Percentiles rank a stretch among this genome's conserved stretches.
Conservation (phyloP, 352 stramenopile genomes). For the Phytophthora citricola region DNA sequence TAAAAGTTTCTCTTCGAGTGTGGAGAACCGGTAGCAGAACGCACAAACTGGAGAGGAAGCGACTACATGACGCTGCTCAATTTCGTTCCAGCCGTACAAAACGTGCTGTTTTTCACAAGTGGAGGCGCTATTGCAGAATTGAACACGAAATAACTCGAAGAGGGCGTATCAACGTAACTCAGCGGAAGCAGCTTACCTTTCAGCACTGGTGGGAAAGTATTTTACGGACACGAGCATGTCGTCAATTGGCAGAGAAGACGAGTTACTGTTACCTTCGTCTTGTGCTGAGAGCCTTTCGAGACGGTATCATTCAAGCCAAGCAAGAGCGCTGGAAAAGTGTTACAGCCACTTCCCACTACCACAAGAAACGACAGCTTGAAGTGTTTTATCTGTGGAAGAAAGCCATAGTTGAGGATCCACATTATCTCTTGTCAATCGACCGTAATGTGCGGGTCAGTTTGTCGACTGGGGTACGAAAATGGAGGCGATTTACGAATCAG, state of each 20-base stretch:
- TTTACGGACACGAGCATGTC: conserved; percentile 23
- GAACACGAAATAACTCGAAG: conserved; percentile 28
- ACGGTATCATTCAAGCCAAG: conserved; percentile 1
- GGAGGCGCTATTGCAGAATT: conserved; percentile 17
- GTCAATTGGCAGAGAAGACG: conserved; percentile 6
- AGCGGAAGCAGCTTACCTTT: conserved; percentile 7
- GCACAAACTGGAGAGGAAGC: conserved; percentile 12
- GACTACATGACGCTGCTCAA: conserved; percentile 8
- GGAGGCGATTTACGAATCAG: conserved; percentile 16
- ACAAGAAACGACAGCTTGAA: neutral
- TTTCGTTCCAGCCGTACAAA: conserved; percentile 15
- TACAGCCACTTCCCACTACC: conserved; percentile 12
- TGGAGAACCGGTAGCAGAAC: conserved; percentile 7
- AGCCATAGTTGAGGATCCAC: conserved; percentile 18
- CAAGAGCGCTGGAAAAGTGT: neutral
- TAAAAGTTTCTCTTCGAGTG: conserved; percentile 6
- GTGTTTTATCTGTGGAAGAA: conserved; percentile 20
- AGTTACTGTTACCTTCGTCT: conserved; percentile 7
- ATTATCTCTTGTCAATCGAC: conserved; percentile 21
- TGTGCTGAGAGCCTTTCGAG: conserved; percentile 10
- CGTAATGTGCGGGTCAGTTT: conserved; percentile 7
- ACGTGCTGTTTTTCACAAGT: conserved; percentile 9
- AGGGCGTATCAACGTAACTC: neutral
- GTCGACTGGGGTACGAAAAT: conserved; percentile 26
- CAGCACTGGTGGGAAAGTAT: conserved; percentile 26